Evolutionary conservation across 768 basidiomycete genomes (phyloP).

Genomic region (Hirschioporus abietinus): DNA sequence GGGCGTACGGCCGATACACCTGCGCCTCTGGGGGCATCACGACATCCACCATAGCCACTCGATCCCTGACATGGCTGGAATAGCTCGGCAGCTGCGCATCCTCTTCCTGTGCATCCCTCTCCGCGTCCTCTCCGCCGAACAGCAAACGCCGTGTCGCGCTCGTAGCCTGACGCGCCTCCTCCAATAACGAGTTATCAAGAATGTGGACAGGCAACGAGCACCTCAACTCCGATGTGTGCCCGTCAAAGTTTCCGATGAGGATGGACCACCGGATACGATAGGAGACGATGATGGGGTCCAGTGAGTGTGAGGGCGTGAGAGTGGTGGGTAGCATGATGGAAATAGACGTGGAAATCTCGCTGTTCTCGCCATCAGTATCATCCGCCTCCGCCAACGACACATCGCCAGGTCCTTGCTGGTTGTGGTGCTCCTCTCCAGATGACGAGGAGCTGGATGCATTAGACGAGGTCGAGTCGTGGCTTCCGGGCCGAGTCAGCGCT

Average conservation of each 20-base stretch:
- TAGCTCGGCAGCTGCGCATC: constrained; percentile 84
- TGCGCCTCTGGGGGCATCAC: constrained; percentile 59
- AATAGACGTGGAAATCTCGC: constrained; percentile 38
- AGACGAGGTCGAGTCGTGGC: background rate
- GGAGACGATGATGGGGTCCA: constrained; percentile 69
- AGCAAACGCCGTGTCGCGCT: constrained; percentile 73
- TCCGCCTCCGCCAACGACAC: background rate
- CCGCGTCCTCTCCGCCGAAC: constrained; percentile 33
- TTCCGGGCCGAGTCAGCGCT: background rate
- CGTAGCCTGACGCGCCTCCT: constrained; percentile 71
- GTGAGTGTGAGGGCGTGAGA: constrained; percentile 62
- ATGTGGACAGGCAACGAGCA: constrained; percentile 89
- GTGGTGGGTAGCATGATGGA: constrained; percentile 44
- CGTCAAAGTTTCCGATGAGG: constrained; percentile 78
- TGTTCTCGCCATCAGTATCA: background rate
- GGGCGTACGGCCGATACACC: constrained; percentile 49
- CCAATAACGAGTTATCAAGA: constrained; percentile 64
- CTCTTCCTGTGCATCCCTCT: constrained; percentile 45
- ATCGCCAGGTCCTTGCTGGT: background rate
- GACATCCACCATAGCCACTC: constrained; percentile 75
- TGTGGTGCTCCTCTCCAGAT: background rate
- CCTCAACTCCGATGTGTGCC: constrained; percentile 90
- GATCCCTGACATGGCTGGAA: constrained; percentile 81
- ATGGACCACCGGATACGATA: constrained; percentile 83
- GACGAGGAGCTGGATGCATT: background rate